Conservation (phyloP, 1,139 yeast genomes). For the Lodderomyces theae region DNA sequence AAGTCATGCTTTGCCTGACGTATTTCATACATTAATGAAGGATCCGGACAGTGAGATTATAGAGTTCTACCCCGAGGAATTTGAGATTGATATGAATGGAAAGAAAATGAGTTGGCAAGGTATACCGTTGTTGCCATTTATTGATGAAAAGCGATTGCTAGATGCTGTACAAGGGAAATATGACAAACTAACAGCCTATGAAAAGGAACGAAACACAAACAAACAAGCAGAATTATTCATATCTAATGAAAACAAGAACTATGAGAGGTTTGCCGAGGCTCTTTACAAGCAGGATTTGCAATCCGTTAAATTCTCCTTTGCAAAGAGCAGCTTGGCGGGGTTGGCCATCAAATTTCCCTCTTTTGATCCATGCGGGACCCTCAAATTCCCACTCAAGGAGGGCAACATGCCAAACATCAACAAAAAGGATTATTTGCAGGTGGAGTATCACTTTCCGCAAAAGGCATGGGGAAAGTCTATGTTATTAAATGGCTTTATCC, state of each 20-base stretch:
- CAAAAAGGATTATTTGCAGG: constrained; percentile 52
- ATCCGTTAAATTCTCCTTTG: constrained; percentile 42
- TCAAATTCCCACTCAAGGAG: constrained; percentile 60
- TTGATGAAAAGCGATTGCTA: constrained; percentile 75
- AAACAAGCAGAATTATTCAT: constrained; percentile 61
- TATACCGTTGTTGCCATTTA: constrained; percentile 84
- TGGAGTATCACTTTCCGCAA: constrained; percentile 57
- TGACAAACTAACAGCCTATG: constrained; percentile 62
- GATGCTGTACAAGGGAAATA: constrained; percentile 67
- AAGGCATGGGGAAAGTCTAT: constrained; percentile 68
- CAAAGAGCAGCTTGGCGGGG: constrained; percentile 68
- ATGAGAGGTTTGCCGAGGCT: constrained; percentile 30
- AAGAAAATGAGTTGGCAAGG: constrained; percentile 96
- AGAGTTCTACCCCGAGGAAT: constrained; percentile 88
- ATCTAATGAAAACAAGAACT: constrained; percentile 55
- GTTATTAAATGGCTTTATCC: constrained; percentile 75
- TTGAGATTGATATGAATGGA: constrained; percentile 93
- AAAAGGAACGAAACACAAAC: constrained; percentile 64
- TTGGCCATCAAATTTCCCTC: constrained; percentile 41
- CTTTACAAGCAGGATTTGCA: constrained; percentile 33
- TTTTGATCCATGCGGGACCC: constrained; percentile 46
- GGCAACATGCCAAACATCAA: constrained; percentile 59
- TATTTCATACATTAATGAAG: constrained; percentile 81
- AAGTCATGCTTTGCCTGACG: constrained; percentile 83
- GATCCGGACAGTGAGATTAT: constrained; percentile 78